Conservation (phyloP, 2,329 filamentous ascomycete genomes). For the Periconia digitata region DNA sequence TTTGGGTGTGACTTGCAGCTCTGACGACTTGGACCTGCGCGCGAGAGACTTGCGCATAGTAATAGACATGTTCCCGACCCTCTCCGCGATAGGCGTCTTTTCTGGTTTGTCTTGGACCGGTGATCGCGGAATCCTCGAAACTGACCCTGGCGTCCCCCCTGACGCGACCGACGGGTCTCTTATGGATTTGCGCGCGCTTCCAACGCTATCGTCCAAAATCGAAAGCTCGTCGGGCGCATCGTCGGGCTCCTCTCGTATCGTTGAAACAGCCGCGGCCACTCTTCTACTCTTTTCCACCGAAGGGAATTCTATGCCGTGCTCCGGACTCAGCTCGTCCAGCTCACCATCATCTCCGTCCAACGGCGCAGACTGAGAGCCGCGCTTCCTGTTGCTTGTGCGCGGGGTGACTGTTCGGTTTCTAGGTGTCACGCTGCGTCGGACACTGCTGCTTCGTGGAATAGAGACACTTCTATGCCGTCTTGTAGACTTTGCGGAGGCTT, state of each 20-base stretch:
- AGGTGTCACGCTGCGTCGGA: conserved; percentile 20
- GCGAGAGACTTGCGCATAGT: conserved; percentile 12
- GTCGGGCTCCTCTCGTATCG: conserved; percentile 26
- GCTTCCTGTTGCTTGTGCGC: conserved; percentile 38
- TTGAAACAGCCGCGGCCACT: conserved; percentile 24
- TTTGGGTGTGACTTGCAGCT: conserved; percentile 28
- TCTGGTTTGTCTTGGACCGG: conserved; percentile 1
- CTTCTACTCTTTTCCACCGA: conserved; percentile 33
- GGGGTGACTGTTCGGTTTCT: conserved; percentile 25
- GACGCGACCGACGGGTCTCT: conserved; percentile 10
- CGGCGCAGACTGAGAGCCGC: conserved; percentile 21
- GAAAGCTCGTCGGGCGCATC: conserved; percentile 33
- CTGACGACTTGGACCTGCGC: conserved; percentile 23
- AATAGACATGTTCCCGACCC: conserved; percentile 8
- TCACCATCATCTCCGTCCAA: conserved; percentile 22
- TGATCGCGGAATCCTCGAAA: not conserved
- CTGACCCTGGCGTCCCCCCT: conserved; percentile 1
- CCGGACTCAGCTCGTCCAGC: conserved; percentile 38
- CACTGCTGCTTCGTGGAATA: conserved; percentile 22
- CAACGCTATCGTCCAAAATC: conserved; percentile 19
- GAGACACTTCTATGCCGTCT: conserved; percentile 34
- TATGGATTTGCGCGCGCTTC: conserved; percentile 11
- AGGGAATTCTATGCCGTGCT: conserved; percentile 24
- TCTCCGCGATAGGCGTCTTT: conserved; percentile 11
- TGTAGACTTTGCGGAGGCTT: conserved; percentile 29